A percentile compares a stretch with the other conserved stretches of the same genome.
These are phyloP conservation scores for Circinella minor DNA, from an alignment of 371 early-diverging fungal species.

Conservation along the genomic window DNA sequence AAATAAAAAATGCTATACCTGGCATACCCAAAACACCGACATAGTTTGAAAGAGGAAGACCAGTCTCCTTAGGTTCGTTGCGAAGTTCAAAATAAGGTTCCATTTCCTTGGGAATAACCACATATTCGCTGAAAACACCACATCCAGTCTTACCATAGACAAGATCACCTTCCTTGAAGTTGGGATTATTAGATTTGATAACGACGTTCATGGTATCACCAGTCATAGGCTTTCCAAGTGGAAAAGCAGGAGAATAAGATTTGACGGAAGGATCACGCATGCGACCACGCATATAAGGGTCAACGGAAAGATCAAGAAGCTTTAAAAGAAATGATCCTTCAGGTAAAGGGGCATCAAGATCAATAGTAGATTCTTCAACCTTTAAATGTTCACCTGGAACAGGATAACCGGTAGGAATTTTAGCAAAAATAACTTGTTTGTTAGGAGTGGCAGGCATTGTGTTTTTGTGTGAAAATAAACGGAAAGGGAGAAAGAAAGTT, in stretches of 20 bases:
- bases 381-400: conserved; percentile 53
- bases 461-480: background rate
- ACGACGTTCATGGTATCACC: conserved; percentile 68
- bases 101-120: conserved; percentile 30
- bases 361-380: conserved; percentile 41
- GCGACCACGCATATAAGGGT: conserved; percentile 66
- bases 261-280: conserved; percentile 58
- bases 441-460: conserved; percentile 17
- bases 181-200: conserved; percentile 57
- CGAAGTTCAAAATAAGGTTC: conserved; percentile 30
- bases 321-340: conserved; percentile 64
- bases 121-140: conserved; percentile 61
- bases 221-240: conserved; percentile 59
- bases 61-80: conserved; percentile 43
- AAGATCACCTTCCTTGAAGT: conserved; percentile 64
- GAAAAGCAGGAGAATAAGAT: conserved; percentile 61
- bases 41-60: conserved; percentile 55
- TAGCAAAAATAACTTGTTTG: conserved; percentile 39
- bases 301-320: conserved; percentile 43
- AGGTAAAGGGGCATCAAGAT: conserved; percentile 47
- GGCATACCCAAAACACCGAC: conserved; percentile 62
- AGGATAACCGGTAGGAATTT: conserved; percentile 46
- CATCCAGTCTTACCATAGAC: conserved; percentile 57
- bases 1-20: conserved; percentile 52
- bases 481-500: background rate